A percentile compares a stretch with the other conserved stretches of the same genome.
Evolutionary conservation across 2,329 filamentous ascomycete species (phyloP).

Genomic region (Ilyonectria destructans): DNA sequence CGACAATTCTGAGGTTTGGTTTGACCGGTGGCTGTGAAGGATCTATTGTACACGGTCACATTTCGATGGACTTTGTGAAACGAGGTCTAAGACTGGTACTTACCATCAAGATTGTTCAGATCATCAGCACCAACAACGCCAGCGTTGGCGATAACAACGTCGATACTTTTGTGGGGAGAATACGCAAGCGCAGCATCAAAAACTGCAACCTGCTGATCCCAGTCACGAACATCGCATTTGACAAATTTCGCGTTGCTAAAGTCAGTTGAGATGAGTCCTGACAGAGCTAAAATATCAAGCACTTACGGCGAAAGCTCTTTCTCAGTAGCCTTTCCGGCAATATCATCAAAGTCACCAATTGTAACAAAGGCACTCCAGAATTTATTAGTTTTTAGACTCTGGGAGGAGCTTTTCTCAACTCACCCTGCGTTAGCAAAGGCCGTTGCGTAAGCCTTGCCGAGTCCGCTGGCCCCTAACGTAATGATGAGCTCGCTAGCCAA

Average conservation of each 20-base stretch:
- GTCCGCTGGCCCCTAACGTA: conserved; percentile 18
- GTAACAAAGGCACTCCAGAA: conserved; percentile 19
- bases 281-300: too few relatives aligned
- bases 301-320: conserved; percentile 20
- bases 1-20: conserved; percentile 23
- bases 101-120: conserved; percentile 5
- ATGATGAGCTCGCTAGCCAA: neutral
- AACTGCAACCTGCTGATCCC: conserved; percentile 58
- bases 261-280: neutral
- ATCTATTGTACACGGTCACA: neutral
- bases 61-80: neutral
- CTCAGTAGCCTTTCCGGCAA: neutral
- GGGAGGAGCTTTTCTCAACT: neutral
- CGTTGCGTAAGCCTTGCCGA: conserved; percentile 25
- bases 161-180: conserved; percentile 57
- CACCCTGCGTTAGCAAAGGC: conserved; percentile 25
- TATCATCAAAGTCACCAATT: conserved; percentile 25
- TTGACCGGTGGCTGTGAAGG: neutral
- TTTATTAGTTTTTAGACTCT: neutral
- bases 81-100: neutral
- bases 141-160: conserved; percentile 64
- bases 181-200: conserved; percentile 57
- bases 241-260: conserved; percentile 47
- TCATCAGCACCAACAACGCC: conserved; percentile 51
- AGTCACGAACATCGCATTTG: conserved; percentile 59